Evolutionary conservation across 352 stramenopile species (phyloP).

Genomic region (Phytophthora ohioensis): DNA sequence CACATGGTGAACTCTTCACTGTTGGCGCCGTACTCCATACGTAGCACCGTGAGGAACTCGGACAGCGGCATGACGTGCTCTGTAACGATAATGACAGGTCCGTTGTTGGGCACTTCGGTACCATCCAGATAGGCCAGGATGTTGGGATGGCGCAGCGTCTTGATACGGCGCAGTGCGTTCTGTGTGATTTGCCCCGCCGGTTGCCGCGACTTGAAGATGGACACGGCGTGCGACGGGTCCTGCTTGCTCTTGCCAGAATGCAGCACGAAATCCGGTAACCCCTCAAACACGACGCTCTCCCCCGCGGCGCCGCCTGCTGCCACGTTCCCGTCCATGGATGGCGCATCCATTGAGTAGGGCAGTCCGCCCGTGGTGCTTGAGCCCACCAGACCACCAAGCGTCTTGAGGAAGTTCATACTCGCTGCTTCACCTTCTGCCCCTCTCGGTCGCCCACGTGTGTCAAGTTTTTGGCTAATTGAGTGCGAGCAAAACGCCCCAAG

Average conservation of each 20-base stretch:
- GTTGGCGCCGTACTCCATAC: constrained; percentile 60
- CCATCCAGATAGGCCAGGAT: constrained; percentile 92
- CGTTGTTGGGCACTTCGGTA: constrained; percentile 77
- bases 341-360: constrained; percentile 67
- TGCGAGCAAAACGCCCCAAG: constrained; percentile 6
- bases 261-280: constrained; percentile 84
- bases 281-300: constrained; percentile 63
- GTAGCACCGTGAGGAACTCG: constrained; percentile 87
- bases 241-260: constrained; percentile 89
- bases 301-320: constrained; percentile 48
- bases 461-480: constrained; percentile 7
- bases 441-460: constrained; percentile 1
- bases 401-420: constrained; percentile 92
- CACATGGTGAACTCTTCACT: constrained; percentile 86
- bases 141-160: constrained; percentile 95
- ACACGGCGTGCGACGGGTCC: constrained; percentile 79
- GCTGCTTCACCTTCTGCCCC: neutral
- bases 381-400: constrained; percentile 77
- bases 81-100: constrained; percentile 94
- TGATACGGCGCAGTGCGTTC: constrained; percentile 93
- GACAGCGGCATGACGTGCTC: constrained; percentile 93
- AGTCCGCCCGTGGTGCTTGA: constrained; percentile 74
- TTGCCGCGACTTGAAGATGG: constrained; percentile 94
- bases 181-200: constrained; percentile 78
- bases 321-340: constrained; percentile 48